phyloP scores from a whole-genome alignment of 768 basidiomycete genomes.

The Boletus vermiculosoides region DNA sequence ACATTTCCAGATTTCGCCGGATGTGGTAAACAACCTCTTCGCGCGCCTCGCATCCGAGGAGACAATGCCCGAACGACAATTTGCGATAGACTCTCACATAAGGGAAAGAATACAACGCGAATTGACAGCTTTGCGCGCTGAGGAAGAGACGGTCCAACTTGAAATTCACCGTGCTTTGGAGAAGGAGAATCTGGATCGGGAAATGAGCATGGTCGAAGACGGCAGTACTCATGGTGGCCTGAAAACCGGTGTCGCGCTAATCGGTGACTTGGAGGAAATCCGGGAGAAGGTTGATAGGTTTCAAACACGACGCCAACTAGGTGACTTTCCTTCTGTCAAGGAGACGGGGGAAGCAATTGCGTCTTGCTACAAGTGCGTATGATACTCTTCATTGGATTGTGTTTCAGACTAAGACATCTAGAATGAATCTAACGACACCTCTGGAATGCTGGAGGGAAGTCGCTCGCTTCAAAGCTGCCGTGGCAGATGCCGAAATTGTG shows the following conservation, averaged over 20 bases:
- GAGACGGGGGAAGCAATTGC: constrained; percentile 57
- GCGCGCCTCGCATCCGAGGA: constrained; percentile 59
- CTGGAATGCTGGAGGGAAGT: constrained; percentile 79
- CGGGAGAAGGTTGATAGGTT: constrained; percentile 70
- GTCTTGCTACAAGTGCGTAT: constrained; percentile 67
- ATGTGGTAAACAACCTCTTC: constrained; percentile 76
- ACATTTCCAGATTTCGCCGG: constrained; percentile 67
- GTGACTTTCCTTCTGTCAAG: constrained; percentile 56
- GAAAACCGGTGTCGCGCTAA: constrained; percentile 58
- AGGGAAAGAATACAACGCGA: constrained; percentile 70
- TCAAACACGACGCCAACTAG: constrained; percentile 52
- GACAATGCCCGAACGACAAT: constrained; percentile 67
- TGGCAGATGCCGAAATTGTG: constrained; percentile 69
- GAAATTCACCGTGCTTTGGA: constrained; percentile 80
- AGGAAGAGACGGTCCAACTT: constrained; percentile 66
- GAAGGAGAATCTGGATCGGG: constrained; percentile 84
- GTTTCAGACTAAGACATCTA: constrained; percentile 11
- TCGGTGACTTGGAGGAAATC: constrained; percentile 77
- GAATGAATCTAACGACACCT: constrained; percentile 47
- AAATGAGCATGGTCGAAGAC: constrained; percentile 53
- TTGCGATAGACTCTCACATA: constrained; percentile 70
- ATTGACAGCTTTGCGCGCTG: constrained; percentile 58
- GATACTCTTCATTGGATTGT: not conserved
- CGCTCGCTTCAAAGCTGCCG: constrained; percentile 63
- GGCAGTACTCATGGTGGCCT: constrained; percentile 41